Percentiles rank a stretch among this genome's conserved stretches.
Evolutionary conservation across 78 protist genomes (phyloP).

Genomic region (Chrysochromulina tobinii): DNA sequence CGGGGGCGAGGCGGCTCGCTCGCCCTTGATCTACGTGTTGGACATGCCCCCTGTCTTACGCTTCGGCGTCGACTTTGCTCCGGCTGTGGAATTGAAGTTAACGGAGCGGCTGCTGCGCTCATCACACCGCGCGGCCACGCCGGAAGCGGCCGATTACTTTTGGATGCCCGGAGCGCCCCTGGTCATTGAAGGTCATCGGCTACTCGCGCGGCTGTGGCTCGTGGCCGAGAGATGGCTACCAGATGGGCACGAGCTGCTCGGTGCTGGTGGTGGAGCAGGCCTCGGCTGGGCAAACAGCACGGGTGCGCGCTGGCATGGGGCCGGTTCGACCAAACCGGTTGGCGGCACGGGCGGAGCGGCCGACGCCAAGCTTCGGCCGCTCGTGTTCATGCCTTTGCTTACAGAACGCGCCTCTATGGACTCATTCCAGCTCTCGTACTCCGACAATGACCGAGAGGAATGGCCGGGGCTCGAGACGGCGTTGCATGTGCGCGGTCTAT

Average conservation of each 20-base stretch:
- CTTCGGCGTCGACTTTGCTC: background rate
- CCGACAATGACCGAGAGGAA: background rate
- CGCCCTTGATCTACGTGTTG: background rate
- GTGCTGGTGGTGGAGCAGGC: no score
- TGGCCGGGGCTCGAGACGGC: background rate
- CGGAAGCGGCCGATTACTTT: background rate
- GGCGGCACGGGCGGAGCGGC: no score
- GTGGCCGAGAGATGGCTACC: no score
- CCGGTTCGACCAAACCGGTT: no score
- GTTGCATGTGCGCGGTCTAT: background rate
- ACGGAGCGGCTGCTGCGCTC: background rate
- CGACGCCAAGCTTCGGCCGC: no score
- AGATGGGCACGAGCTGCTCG: no score
- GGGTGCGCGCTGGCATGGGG: no score
- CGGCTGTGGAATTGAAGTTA: background rate
- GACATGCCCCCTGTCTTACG: background rate
- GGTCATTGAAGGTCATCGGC: background rate
- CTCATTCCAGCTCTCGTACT: slow-evolving; percentile 1
- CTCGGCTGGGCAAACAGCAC: no score
- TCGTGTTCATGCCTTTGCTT: background rate
- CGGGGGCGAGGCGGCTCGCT: background rate
- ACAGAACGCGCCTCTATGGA: slow-evolving; percentile 7
- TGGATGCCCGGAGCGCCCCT: background rate
- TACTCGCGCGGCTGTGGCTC: slow-evolving; percentile 23
- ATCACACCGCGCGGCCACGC: background rate